A percentile compares a stretch with the other conserved stretches of the same genome.
These are phyloP conservation scores for Salvia miltiorrhiza DNA, from an alignment of 257 asterid genomes.

Conservation along the genomic window DNA sequence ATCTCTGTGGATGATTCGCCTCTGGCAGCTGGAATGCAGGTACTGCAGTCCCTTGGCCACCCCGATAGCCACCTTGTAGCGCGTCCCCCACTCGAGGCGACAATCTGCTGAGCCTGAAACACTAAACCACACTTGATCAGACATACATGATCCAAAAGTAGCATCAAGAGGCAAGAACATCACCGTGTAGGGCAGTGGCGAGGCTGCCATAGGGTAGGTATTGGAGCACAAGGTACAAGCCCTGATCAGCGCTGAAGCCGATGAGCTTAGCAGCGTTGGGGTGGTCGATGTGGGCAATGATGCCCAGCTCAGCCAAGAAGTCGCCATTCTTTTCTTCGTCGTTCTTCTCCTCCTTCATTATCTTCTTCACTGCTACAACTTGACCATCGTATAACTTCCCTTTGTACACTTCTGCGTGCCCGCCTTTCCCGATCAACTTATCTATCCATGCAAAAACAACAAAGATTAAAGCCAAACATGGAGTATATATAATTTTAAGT, in stretches of 20 bases:
- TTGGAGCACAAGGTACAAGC: slow-evolving; percentile 82
- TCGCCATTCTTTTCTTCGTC: slow-evolving; percentile 77
- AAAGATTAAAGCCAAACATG: no score
- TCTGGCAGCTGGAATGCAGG: slow-evolving; percentile 71
- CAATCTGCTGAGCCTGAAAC: slow-evolving; percentile 52
- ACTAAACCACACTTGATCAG: slow-evolving; percentile 30
- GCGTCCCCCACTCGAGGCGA: slow-evolving; percentile 54
- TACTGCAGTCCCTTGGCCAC: slow-evolving; percentile 87
- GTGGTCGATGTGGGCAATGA: slow-evolving; percentile 90
- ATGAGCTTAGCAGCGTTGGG: slow-evolving; percentile 79
- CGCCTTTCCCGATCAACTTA: slow-evolving; percentile 88
- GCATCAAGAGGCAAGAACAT: slow-evolving; percentile 3
- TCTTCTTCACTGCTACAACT: slow-evolving; percentile 84
- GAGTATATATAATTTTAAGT: no score
- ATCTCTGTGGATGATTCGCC: slow-evolving; percentile 91
- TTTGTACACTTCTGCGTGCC: slow-evolving; percentile 90
- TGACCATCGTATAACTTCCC: slow-evolving; percentile 75
- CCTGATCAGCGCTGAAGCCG: slow-evolving; percentile 74
- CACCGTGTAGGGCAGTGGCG: slow-evolving; percentile 73
- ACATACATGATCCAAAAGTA: background rate
- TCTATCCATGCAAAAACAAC: slow-evolving; percentile 43
- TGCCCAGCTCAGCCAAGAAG: slow-evolving; percentile 90
- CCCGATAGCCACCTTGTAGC: slow-evolving; percentile 78
- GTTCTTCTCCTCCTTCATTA: slow-evolving; percentile 55
- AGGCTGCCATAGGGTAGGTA: slow-evolving; percentile 78